Conservation (phyloP, 345 rosid genomes). For the Hibiscus trionum region DNA sequence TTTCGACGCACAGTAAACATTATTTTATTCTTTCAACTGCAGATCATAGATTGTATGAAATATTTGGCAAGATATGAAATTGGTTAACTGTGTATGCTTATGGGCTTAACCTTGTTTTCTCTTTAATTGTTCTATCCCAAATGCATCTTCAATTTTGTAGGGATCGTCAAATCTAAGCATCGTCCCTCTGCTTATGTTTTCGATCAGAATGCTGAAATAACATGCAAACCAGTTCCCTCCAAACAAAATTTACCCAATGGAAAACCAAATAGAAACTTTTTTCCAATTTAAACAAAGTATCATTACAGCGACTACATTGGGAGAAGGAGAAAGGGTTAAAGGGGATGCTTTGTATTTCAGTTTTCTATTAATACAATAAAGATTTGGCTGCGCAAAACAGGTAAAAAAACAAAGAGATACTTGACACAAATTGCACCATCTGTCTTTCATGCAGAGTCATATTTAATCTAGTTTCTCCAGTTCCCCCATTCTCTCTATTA, state of each 20-base stretch:
- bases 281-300: background rate
- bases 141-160: background rate
- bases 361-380: constrained; percentile 9
- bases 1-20: background rate
- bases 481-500: constrained; percentile 89
- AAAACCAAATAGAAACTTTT: background rate
- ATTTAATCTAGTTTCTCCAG: constrained; percentile 80
- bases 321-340: background rate
- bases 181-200: background rate
- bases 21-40: constrained; percentile 17
- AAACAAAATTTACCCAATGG: background rate
- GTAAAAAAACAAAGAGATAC: constrained; percentile 2
- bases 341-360: background rate
- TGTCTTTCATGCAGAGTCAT: background rate
- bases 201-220: background rate
- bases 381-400: constrained; percentile 9
- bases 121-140: background rate
- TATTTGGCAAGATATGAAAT: too few relatives aligned
- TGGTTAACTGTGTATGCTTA: background rate
- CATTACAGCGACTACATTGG: background rate
- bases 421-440: constrained; percentile 6
- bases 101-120: background rate
- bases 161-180: too few relatives aligned
- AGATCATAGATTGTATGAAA: background rate
- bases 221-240: background rate